A percentile compares a stretch with the other conserved stretches of the same genome.
These are phyloP conservation scores for Agmasoma carcini DNA, from an alignment of 371 early-diverging fungal species.

Conservation along the genomic window DNA sequence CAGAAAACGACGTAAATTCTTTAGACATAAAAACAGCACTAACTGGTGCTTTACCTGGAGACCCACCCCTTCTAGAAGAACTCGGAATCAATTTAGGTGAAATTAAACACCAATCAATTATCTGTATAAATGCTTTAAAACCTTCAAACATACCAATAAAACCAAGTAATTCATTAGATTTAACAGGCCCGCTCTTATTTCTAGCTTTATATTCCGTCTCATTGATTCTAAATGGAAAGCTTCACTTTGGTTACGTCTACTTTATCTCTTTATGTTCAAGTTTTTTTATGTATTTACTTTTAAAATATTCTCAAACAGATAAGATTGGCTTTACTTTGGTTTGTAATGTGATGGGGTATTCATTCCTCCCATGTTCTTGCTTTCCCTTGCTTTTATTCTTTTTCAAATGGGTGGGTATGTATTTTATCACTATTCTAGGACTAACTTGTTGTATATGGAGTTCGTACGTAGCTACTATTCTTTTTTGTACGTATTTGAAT, in stretches of 20 bases:
- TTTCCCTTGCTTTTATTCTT: conserved; percentile 37
- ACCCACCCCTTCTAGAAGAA: conserved; percentile 51
- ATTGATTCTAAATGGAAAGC: conserved; percentile 45
- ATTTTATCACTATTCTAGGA: conserved; percentile 16
- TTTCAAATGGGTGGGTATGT: conserved; percentile 13
- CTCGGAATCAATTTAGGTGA: conserved; percentile 49
- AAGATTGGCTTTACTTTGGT: conserved; percentile 22
- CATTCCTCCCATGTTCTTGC: conserved; percentile 44
- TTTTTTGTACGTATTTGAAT: conserved; percentile 34
- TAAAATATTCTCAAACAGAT: conserved; percentile 30
- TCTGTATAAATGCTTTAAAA: conserved; percentile 33
- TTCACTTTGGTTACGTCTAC: conserved; percentile 53
- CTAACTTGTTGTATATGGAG: conserved; percentile 37
- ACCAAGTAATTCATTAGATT: conserved; percentile 23
- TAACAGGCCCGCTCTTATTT: conserved; percentile 51
- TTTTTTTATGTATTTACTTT: conserved; percentile 43
- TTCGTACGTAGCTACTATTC: conserved; percentile 25
- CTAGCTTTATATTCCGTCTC: conserved; percentile 34
- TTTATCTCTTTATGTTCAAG: conserved; percentile 36
- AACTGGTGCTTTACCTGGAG: conserved; percentile 38
- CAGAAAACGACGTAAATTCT: conserved; percentile 4
- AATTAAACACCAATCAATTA: conserved; percentile 38
- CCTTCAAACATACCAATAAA: neutral
- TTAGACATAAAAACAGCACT: conserved; percentile 44
- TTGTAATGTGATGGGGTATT: conserved; percentile 50